phyloP scores from a whole-genome alignment of 2,329 filamentous ascomycete species.

The Calonectria henricotiae region DNA sequence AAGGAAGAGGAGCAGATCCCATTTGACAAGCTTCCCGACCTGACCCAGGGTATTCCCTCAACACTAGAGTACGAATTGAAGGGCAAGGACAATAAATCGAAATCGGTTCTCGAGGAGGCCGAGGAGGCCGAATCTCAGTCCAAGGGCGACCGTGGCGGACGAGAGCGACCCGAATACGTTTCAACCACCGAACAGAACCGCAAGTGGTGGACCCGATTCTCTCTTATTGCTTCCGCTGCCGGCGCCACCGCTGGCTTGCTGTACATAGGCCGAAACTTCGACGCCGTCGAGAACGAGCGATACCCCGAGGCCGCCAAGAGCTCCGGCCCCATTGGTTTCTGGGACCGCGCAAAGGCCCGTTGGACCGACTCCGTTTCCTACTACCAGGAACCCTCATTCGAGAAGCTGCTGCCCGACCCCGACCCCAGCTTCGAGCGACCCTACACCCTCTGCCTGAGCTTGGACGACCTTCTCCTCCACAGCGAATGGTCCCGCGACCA shows the following conservation, averaged over 20 bases:
- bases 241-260: constrained; percentile 73
- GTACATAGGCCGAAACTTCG: constrained; percentile 93
- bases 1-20: constrained; percentile 65
- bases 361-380: constrained; percentile 85
- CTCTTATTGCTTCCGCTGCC: constrained; percentile 76
- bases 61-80: constrained; percentile 85
- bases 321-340: constrained; percentile 84
- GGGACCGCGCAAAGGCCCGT: constrained; percentile 84
- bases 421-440: constrained; percentile 87
- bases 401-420: constrained; percentile 89
- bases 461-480: constrained; percentile 95
- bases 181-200: constrained; percentile 91
- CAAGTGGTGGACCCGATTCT: constrained; percentile 81
- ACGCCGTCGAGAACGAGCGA: constrained; percentile 80
- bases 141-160: constrained; percentile 54
- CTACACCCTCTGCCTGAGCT: constrained; percentile 91
- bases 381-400: constrained; percentile 96
- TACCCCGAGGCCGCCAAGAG: constrained; percentile 85
- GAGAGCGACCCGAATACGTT: constrained; percentile 81
- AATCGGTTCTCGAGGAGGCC: constrained; percentile 56
- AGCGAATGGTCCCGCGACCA: constrained; percentile 96
- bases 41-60: constrained; percentile 95
- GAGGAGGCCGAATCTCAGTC: constrained; percentile 57
- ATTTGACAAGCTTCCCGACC: constrained; percentile 84
- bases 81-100: constrained; percentile 58